Conservation (phyloP, 1,284 basidiomycete genomes). For the Cystobasidium sp. region DNA sequence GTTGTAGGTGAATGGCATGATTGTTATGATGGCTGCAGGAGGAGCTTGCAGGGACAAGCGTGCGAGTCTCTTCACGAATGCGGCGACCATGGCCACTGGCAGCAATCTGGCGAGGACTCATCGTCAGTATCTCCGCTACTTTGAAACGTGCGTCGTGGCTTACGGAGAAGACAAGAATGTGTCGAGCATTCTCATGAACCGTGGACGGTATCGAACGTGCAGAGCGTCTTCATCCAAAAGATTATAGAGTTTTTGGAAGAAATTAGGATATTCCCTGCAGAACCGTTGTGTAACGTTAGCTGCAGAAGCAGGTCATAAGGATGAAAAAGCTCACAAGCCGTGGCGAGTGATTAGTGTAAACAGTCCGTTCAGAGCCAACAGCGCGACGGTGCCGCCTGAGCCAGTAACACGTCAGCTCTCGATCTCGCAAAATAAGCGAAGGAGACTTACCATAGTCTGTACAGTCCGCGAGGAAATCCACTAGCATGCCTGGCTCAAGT, state of each 20-base stretch:
- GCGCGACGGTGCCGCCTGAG: constrained; percentile 78
- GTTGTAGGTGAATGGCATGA: constrained; percentile 94
- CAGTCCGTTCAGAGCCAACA: constrained; percentile 87
- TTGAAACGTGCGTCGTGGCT: constrained; percentile 55
- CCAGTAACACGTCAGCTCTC: constrained; percentile 6
- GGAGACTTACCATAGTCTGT: constrained; percentile 72
- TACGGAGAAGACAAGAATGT: constrained; percentile 87
- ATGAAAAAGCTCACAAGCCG: constrained; percentile 72
- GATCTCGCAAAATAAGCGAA: background rate
- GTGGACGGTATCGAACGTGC: constrained; percentile 87
- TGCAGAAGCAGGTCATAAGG: constrained; percentile 26
- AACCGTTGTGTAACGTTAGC: background rate
- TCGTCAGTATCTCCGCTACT: background rate
- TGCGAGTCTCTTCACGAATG: constrained; percentile 89
- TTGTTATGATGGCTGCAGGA: constrained; percentile 85
- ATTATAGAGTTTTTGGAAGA: constrained; percentile 90
- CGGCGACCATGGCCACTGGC: constrained; percentile 84
- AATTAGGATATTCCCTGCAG: constrained; percentile 86
- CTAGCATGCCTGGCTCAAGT: constrained; percentile 71
- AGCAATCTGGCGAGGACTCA: constrained; percentile 68
- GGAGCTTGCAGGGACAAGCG: constrained; percentile 82
- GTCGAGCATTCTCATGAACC: constrained; percentile 92
- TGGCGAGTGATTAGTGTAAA: constrained; percentile 91
- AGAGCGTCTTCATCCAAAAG: constrained; percentile 85
- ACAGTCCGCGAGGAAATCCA: constrained; percentile 91